A percentile compares a stretch with the other conserved stretches of the same genome.
Conservation (phyloP, 805 yeast genomes). For the Wickerhamomyces ciferrii region DNA sequence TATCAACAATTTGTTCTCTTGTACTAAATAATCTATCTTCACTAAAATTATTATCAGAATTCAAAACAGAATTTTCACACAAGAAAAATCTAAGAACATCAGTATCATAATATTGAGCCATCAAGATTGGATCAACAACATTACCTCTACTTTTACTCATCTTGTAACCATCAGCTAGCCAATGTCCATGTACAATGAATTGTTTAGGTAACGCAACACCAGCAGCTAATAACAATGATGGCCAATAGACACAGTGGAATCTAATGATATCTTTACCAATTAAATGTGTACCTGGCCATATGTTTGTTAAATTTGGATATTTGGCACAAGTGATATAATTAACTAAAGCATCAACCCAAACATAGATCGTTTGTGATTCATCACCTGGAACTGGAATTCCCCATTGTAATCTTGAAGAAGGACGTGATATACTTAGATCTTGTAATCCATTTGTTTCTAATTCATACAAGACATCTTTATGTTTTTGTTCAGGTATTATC, state of each 20-base stretch:
- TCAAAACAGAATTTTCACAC: conserved; percentile 68
- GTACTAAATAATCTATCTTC: conserved; percentile 45
- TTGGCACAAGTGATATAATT: conserved; percentile 78
- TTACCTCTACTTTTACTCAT: conserved; percentile 94
- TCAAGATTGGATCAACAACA: conserved; percentile 84
- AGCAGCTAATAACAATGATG: conserved; percentile 83
- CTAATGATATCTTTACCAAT: conserved; percentile 89
- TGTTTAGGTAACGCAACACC: conserved; percentile 63
- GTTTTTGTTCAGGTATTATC: conserved; percentile 60
- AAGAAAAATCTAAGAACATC: conserved; percentile 74
- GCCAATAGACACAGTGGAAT: conserved; percentile 95
- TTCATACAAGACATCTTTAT: conserved; percentile 50
- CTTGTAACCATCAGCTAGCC: conserved; percentile 85
- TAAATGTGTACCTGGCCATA: conserved; percentile 49
- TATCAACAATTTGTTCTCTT: conserved; percentile 69
- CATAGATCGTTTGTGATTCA: conserved; percentile 74
- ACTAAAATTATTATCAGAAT: conserved; percentile 75
- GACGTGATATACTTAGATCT: conserved; percentile 88
- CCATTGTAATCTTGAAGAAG: conserved; percentile 75
- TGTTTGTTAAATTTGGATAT: conserved; percentile 35
- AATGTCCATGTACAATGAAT: conserved; percentile 88
- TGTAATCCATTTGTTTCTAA: conserved; percentile 41
- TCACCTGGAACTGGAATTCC: conserved; percentile 88
- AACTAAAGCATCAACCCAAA: conserved; percentile 93
- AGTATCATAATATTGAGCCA: conserved; percentile 57